phyloP scores from a whole-genome alignment of 2,329 filamentous ascomycete genomes.

The Aspergillus sp. region DNA sequence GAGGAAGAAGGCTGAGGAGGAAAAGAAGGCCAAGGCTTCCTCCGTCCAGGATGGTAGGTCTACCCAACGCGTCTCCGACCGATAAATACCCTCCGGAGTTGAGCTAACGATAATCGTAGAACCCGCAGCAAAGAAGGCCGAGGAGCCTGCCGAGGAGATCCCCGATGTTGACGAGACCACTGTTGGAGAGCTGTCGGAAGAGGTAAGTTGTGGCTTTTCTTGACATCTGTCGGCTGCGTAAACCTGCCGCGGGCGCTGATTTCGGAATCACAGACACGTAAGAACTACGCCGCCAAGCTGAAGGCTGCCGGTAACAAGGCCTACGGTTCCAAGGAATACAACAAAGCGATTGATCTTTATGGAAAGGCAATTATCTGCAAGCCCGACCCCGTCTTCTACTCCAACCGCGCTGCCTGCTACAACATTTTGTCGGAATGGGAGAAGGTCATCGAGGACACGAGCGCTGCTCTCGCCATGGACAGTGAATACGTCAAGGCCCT shows the following conservation, averaged over 20 bases:
- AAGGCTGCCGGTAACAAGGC: conserved; percentile 97
- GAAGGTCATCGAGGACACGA: conserved; percentile 95
- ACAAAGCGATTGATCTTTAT: conserved; percentile 90
- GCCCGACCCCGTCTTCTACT: conserved; percentile 97
- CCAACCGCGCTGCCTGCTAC: conserved; percentile 96
- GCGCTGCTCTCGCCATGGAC: conserved; percentile 88
- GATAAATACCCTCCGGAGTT: conserved; percentile 19
- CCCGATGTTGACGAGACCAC: conserved; percentile 61
- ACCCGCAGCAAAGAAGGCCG: conserved; percentile 46
- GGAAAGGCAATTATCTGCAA: conserved; percentile 95
- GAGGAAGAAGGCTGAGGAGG: conserved; percentile 51
- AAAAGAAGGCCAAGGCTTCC: conserved; percentile 54
- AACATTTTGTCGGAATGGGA: conserved; percentile 92
- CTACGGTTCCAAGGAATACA: conserved; percentile 91
- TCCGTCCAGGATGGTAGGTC: conserved; percentile 36
- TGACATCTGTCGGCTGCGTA: neutral
- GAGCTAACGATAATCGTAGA: conserved; percentile 25
- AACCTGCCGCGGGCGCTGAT: conserved; percentile 4
- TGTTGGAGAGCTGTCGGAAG: conserved; percentile 46
- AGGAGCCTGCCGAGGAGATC: conserved; percentile 63
- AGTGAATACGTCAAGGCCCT: conserved; percentile 96
- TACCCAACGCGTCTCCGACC: conserved; percentile 36
- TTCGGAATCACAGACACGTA: conserved; percentile 62
- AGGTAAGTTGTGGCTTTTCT: conserved; percentile 36
- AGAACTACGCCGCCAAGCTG: conserved; percentile 83